Evolutionary conservation across 2,329 filamentous ascomycete species (phyloP), one percentile per base, ranked within the genome.

Genomic region (Microdochium paspali): DNA sequence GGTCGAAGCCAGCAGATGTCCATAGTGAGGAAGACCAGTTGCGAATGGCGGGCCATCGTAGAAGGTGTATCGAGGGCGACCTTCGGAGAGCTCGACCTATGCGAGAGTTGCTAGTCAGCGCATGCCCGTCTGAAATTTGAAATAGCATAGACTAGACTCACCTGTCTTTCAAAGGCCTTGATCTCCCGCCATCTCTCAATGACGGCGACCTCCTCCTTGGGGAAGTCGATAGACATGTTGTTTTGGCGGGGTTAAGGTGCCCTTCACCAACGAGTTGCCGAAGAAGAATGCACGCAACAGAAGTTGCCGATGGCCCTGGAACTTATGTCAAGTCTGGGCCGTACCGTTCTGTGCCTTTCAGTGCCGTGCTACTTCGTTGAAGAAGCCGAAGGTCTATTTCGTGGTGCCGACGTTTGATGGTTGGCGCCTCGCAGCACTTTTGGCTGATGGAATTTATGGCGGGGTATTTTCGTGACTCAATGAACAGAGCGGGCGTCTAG

Each of bases 131-230:
- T 4, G 13, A 18, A 24, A 3, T 15, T 21, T 5, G 46, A 44
- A 48, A 50, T 25, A n/a, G n/a, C n/a, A 12, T 42, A n/a, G 26
- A 10, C 64, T 46, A 55, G 23, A 50, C 58, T 51, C 26, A 91
- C 81, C 72, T 94, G 88, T 53, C 84, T 82, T 63, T 87, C 80
- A 66, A 97, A 97, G 56, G 93, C 93, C 61, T 91, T 79, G 64
- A 95, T 93, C 63, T 93, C 87, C 63, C 84, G 85, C 93, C 91
- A 98, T 70, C 82, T 79, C 63, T 84, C 74, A 66, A 97, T 82
- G 66, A 90, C 79, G 53, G 74, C 79, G 72, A 94, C 86, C 76
- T 97, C 91, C 68, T 93, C 87, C 67, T 87, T 85, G 49, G 91
- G 86, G 66, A 97, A 97, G 70, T 91, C 81, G 72, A 97, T 91